These are phyloP conservation scores for Cercospora brassicicola DNA, from an alignment of 2,329 filamentous ascomycete species.

Conservation along the genomic window DNA sequence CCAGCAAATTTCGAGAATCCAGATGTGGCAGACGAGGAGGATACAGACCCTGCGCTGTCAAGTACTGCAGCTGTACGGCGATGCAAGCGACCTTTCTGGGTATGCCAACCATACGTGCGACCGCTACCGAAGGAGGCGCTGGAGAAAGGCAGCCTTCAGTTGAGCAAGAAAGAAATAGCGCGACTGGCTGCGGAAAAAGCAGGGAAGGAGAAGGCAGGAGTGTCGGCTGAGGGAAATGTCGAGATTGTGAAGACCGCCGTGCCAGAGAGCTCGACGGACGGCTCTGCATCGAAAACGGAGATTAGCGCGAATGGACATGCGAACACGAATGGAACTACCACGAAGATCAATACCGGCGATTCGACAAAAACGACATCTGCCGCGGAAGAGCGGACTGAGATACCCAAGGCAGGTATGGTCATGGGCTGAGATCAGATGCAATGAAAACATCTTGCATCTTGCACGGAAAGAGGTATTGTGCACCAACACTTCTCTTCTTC, in stretches of 20 bases:
- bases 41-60: conserved; percentile 30
- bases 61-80: conserved; percentile 63
- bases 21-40: conserved; percentile 26
- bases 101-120: conserved; percentile 82
- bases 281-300: neutral
- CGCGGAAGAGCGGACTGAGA: conserved; percentile 36
- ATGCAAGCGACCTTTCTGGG: conserved; percentile 84
- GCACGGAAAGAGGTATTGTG: too few relatives aligned
- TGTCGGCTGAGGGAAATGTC: conserved; percentile 34
- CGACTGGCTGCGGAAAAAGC: conserved; percentile 33
- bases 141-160: conserved; percentile 38
- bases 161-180: conserved; percentile 38
- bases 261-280: neutral
- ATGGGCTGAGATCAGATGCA: conserved; percentile 39
- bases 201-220: conserved; percentile 33
- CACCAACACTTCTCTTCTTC: too few relatives aligned
- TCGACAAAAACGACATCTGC: neutral
- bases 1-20: conserved; percentile 40
- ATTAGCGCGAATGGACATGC: conserved; percentile 13
- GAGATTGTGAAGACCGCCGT: conserved; percentile 20
- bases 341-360: neutral
- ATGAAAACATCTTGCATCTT: too few relatives aligned
- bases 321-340: conserved; percentile 11
- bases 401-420: conserved; percentile 49
- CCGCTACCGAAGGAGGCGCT: conserved; percentile 81